Conservation (phyloP, 2,329 filamentous ascomycete species). For the Fusarium sp. region DNA sequence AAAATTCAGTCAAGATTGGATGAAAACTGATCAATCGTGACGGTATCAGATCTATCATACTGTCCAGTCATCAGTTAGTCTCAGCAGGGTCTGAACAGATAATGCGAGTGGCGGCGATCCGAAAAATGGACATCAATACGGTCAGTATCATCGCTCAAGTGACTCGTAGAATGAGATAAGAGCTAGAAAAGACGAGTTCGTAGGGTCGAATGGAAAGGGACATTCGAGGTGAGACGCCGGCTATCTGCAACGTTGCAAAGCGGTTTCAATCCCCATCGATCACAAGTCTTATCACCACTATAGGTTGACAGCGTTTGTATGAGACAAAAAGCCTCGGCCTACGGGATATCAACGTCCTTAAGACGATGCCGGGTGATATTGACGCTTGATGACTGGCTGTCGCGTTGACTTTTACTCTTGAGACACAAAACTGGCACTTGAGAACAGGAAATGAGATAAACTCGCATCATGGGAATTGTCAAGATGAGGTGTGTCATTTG, state of each 20-base stretch:
- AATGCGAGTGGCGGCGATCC: neutral
- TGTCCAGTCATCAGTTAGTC: constrained; percentile 5
- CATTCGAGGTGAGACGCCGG: neutral
- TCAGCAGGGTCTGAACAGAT: constrained; percentile 15
- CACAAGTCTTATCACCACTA: neutral
- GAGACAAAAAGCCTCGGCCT: neutral
- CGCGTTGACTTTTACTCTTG: neutral
- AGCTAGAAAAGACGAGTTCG: neutral
- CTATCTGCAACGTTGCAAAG: constrained; percentile 23
- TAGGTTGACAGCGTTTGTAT: neutral
- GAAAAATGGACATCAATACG: neutral
- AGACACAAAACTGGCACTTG: neutral
- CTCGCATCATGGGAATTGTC: neutral
- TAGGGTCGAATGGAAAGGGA: neutral
- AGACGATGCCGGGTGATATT: constrained; percentile 6
- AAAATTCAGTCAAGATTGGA: neutral
- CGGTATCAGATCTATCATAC: neutral
- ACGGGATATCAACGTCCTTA: neutral
- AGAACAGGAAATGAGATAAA: neutral
- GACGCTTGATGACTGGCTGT: neutral
- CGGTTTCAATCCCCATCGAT: neutral
- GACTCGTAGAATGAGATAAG: constrained; percentile 1
- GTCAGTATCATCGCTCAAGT: constrained; percentile 14
- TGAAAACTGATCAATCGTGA: neutral
- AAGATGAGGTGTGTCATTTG: constrained; percentile 6